phyloP scores from a whole-genome alignment of 2,329 filamentous ascomycete species.

The Juglanconis oblonga region DNA sequence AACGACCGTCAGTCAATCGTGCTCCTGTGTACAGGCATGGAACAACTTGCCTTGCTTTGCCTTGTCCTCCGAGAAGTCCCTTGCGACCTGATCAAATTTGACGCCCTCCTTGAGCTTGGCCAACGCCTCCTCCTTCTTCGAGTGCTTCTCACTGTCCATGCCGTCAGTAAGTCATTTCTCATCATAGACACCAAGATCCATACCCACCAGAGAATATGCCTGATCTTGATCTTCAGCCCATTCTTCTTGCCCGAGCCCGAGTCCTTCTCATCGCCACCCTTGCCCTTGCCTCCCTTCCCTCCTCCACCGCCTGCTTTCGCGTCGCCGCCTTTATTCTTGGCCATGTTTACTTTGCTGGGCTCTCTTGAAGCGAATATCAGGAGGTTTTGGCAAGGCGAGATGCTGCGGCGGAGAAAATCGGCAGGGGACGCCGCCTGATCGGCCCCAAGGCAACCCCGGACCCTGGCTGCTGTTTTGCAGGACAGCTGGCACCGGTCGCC shows the following conservation, averaged over 20 bases:
- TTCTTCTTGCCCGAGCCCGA: slow-evolving; percentile 40
- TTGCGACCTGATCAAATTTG: slow-evolving; percentile 74
- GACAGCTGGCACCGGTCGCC: no score
- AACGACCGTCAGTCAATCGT: background rate
- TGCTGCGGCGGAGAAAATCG: background rate
- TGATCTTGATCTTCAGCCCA: slow-evolving; percentile 68
- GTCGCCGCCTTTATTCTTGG: slow-evolving; percentile 34
- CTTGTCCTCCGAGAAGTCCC: slow-evolving; percentile 74
- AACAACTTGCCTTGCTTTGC: slow-evolving; percentile 55
- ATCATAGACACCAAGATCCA: background rate
- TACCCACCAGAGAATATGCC: slow-evolving; percentile 61
- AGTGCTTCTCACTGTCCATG: slow-evolving; percentile 66
- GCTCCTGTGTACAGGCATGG: background rate
- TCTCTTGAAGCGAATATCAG: background rate
- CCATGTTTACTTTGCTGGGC: slow-evolving; percentile 22
- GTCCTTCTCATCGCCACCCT: slow-evolving; percentile 22
- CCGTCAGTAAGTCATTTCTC: background rate
- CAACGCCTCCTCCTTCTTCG: slow-evolving; percentile 74
- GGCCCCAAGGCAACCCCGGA: background rate
- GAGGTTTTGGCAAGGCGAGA: background rate
- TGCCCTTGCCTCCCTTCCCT: slow-evolving; percentile 28
- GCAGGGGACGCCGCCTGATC: no score
- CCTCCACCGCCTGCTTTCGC: slow-evolving; percentile 11
- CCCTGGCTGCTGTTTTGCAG: background rate
- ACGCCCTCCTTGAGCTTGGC: slow-evolving; percentile 63